Conservation (phyloP, 192 early-diverging fungal genomes). For the Thamnidium elegans region DNA sequence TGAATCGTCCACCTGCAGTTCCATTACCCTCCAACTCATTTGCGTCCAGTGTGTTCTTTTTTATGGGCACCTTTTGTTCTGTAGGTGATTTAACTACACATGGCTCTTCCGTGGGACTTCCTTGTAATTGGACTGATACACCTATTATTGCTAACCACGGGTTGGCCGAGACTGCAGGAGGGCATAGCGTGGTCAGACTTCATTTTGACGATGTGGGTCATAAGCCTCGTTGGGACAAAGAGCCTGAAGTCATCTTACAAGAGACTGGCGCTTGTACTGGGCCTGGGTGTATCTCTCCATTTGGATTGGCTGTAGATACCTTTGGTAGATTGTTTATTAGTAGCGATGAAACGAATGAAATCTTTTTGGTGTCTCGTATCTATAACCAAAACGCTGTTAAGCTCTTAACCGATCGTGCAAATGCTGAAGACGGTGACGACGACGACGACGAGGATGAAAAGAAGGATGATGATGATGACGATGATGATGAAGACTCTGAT, state of each 20-base stretch:
- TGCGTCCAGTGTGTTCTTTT: slow-evolving; percentile 22
- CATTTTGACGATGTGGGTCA: slow-evolving; percentile 33
- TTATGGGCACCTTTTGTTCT: slow-evolving; percentile 27
- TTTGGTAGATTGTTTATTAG: slow-evolving; percentile 24
- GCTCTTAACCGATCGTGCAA: slow-evolving; percentile 18
- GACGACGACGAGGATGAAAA: not conserved
- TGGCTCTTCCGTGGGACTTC: slow-evolving; percentile 31
- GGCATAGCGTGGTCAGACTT: slow-evolving; percentile 25
- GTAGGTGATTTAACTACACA: slow-evolving; percentile 13
- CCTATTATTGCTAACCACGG: slow-evolving; percentile 29
- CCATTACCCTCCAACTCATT: slow-evolving; percentile 15
- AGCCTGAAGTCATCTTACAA: slow-evolving; percentile 19
- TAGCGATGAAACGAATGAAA: slow-evolving; percentile 30
- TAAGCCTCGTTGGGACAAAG: slow-evolving; percentile 25
- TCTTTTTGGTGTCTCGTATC: slow-evolving; percentile 25
- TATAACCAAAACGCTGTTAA: slow-evolving; percentile 22
- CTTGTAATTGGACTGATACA: slow-evolving; percentile 37
- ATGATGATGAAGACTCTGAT: not conserved
- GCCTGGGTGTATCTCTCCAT: slow-evolving; percentile 20
- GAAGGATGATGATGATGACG: not conserved
- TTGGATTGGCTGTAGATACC: slow-evolving; percentile 20
- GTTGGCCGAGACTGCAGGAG: not conserved
- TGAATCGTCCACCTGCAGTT: slow-evolving; percentile 21
- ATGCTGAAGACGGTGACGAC: slow-evolving; percentile 17
- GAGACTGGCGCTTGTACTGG: slow-evolving; percentile 14